These are phyloP conservation scores for Penicillium fuscoglaucum DNA, from an alignment of 2,329 filamentous ascomycete genomes.

Conservation along the genomic window DNA sequence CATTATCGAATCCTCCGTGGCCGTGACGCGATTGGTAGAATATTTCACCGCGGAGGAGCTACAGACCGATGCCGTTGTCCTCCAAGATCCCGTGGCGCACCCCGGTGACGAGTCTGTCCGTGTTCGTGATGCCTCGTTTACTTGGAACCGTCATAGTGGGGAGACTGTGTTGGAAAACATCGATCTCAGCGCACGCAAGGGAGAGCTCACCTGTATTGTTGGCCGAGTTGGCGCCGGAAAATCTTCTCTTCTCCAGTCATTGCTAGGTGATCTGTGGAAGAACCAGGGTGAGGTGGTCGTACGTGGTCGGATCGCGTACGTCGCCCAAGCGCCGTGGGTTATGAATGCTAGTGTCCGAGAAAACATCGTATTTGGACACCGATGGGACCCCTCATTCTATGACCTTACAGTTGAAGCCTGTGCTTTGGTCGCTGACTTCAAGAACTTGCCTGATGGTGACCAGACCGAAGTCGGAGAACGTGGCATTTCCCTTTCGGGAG, in stretches of 20 bases:
- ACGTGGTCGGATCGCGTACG: conserved; percentile 82
- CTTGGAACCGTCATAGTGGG: conserved; percentile 83
- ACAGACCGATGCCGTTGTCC: conserved; percentile 75
- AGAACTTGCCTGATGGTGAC: conserved; percentile 89
- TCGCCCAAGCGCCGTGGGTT: conserved; percentile 90
- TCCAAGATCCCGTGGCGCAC: conserved; percentile 69
- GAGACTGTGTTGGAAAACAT: conserved; percentile 73
- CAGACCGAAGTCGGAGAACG: conserved; percentile 95
- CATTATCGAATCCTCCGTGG: conserved; percentile 93
- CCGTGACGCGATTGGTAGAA: conserved; percentile 77
- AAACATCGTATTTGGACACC: conserved; percentile 95
- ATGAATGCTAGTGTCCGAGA: conserved; percentile 98
- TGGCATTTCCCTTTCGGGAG: conserved; percentile 92
- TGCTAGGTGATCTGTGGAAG: conserved; percentile 92
- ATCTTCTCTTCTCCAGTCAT: conserved; percentile 83
- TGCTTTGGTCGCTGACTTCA: conserved; percentile 86
- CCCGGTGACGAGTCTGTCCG: conserved; percentile 81
- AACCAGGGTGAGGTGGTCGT: conserved; percentile 78
- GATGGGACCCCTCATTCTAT: conserved; percentile 91
- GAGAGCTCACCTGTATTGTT: conserved; percentile 88
- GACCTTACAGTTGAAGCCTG: conserved; percentile 90
- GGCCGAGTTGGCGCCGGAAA: conserved; percentile 94
- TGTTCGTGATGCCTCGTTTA: conserved; percentile 83
- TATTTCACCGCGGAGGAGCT: conserved; percentile 89
- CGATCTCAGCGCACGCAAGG: conserved; percentile 85